Percentiles rank a stretch among this genome's conserved stretches.
phyloP scores from a whole-genome alignment of 805 yeast species.

The Novakomyces olei region DNA sequence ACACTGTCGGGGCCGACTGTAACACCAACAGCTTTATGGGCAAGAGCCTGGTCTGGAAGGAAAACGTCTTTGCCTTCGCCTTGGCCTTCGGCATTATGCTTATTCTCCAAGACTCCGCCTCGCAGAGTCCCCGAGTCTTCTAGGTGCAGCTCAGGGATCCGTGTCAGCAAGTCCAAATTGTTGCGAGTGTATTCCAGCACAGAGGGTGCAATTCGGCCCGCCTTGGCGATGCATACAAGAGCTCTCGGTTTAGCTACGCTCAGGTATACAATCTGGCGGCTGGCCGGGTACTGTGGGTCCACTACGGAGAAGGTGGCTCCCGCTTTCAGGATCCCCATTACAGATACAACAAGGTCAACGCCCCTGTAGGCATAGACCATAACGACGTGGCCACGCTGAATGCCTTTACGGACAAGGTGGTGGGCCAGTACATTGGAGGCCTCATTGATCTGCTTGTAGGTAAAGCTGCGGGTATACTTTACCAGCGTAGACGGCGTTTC shows the following conservation, averaged over 20 bases:
- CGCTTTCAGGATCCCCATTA: constrained; percentile 92
- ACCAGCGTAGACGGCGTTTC: constrained; percentile 64
- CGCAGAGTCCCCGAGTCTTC: constrained; percentile 48
- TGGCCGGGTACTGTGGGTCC: constrained; percentile 98
- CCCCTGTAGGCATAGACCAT: constrained; percentile 97
- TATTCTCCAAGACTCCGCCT: too few species aligned
- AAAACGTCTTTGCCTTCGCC: constrained; percentile 28
- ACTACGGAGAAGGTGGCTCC: constrained; percentile 97
- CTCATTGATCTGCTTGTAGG: constrained; percentile 70
- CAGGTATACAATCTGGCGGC: constrained; percentile 81
- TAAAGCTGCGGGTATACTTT: constrained; percentile 21
- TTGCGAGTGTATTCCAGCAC: constrained; percentile 58
- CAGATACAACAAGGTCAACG: constrained; percentile 89
- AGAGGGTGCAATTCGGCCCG: constrained; percentile 55
- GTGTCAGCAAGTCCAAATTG: constrained; percentile 50
- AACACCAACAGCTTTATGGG: constrained; percentile 54
- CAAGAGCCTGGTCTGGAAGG: constrained; percentile 22
- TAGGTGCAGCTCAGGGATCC: constrained; percentile 57
- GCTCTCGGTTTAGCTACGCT: constrained; percentile 88
- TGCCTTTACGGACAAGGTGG: constrained; percentile 58
- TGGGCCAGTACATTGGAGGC: constrained; percentile 89
- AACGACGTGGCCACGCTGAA: constrained; percentile 78
- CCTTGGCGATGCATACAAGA: constrained; percentile 70
- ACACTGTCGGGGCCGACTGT: constrained; percentile 93
- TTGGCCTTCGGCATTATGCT: constrained; percentile 6